Evolutionary conservation across 2,329 filamentous ascomycete genomes (phyloP).

Genomic region (Fusarium albosuccineum): DNA sequence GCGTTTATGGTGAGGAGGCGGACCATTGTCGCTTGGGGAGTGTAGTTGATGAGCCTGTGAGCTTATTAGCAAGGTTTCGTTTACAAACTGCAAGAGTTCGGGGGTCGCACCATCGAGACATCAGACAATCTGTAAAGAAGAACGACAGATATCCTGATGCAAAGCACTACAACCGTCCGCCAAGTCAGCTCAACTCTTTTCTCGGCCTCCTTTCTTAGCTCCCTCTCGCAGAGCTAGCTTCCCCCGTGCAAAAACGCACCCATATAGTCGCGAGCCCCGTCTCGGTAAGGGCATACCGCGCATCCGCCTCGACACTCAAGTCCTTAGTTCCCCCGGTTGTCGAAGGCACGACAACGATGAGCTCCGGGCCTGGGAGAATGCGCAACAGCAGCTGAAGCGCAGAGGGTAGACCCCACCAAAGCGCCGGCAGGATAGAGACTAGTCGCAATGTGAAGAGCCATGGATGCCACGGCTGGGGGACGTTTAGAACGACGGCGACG

Average conservation of each 20-base stretch:
- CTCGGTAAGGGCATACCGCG: conserved; percentile 68
- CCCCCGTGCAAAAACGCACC: conserved; percentile 62
- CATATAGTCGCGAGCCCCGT: conserved; percentile 79
- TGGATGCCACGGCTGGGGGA: conserved; percentile 79
- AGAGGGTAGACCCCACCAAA: conserved; percentile 79
- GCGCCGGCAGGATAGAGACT: conserved; percentile 76
- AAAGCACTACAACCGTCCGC: conserved; percentile 68
- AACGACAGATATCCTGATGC: conserved; percentile 84
- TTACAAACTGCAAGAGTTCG: conserved; percentile 7
- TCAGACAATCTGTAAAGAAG: conserved; percentile 86
- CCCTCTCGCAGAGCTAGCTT: neutral
- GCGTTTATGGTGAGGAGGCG: conserved; percentile 81
- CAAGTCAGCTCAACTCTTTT: conserved; percentile 20
- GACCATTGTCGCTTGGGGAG: conserved; percentile 82
- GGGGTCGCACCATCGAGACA: conserved; percentile 78
- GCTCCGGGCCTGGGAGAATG: conserved; percentile 61
- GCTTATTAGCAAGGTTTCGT: conserved; percentile 20
- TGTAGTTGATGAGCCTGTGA: conserved; percentile 83
- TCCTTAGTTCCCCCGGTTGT: conserved; percentile 38
- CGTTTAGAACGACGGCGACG: conserved; percentile 81
- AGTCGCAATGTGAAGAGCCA: conserved; percentile 80
- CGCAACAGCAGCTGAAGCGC: conserved; percentile 76
- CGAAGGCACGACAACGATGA: conserved; percentile 45
- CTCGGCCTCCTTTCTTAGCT: neutral
- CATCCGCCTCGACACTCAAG: conserved; percentile 40